A percentile compares a stretch with the other conserved stretches of the same genome.
phyloP scores from a whole-genome alignment of 345 rosid species.

The Salix caprea region DNA sequence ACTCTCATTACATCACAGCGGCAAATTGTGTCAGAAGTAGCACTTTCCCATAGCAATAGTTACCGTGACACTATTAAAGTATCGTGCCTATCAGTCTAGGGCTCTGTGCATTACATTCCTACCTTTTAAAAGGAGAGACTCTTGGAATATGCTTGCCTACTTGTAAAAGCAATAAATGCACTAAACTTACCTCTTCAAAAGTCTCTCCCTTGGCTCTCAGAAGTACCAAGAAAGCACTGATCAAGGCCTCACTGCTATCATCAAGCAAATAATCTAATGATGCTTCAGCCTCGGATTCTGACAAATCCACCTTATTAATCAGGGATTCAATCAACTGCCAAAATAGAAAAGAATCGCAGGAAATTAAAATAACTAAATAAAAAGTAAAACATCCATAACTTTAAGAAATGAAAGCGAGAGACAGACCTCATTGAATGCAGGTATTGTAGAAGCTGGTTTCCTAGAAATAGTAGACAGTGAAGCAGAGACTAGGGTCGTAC shows the following conservation, averaged over 20 bases:
- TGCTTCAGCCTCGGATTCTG: slow-evolving; percentile 72
- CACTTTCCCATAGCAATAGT: background rate
- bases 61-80: background rate
- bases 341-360: background rate
- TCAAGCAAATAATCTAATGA: slow-evolving; percentile 56
- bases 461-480: slow-evolving; percentile 26
- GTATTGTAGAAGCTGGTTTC: slow-evolving; percentile 20
- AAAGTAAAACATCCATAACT: background rate
- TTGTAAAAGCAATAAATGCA: background rate
- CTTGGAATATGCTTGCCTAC: background rate
- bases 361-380: background rate
- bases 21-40: background rate
- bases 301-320: slow-evolving; percentile 59
- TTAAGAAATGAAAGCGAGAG: background rate
- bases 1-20: background rate
- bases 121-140: background rate
- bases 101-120: background rate
- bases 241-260: slow-evolving; percentile 60
- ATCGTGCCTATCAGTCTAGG: background rate
- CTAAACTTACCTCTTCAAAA: slow-evolving; percentile 59
- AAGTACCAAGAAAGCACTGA: slow-evolving; percentile 84
- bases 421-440: slow-evolving; percentile 48
- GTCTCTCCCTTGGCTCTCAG: slow-evolving; percentile 97
- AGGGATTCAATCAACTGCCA: slow-evolving; percentile 59
- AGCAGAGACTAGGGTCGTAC: slow-evolving; percentile 14